A percentile compares a stretch with the other conserved stretches of the same genome.
Conservation (phyloP, 169 alveolate genomes). For the Plasmodium reichenowi region DNA sequence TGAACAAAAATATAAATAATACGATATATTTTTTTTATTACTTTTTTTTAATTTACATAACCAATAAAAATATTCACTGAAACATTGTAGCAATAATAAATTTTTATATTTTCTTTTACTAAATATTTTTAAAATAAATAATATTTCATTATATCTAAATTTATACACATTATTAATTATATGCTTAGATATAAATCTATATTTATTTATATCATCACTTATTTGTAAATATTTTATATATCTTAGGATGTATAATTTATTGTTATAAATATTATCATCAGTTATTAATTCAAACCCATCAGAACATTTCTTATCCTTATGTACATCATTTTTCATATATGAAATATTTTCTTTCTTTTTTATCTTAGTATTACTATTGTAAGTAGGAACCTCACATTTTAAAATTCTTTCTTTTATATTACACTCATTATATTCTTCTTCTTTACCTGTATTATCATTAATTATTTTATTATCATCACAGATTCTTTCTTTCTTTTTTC, state of each 20-base stretch:
- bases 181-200: constrained; percentile 55
- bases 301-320: not conserved
- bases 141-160: constrained; percentile 60
- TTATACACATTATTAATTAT: constrained; percentile 23
- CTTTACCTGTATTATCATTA: not conserved
- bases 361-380: not conserved
- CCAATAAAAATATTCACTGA: constrained; percentile 73
- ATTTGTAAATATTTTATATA: constrained; percentile 53
- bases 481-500: constrained; percentile 13
- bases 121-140: constrained; percentile 48
- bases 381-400: not conserved
- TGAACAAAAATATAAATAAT: constrained; percentile 39
- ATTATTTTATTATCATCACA: not conserved
- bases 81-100: constrained; percentile 51
- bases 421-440: not conserved
- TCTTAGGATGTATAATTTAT: constrained; percentile 31
- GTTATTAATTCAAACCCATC: not conserved
- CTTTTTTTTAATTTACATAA: constrained; percentile 49
- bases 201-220: constrained; percentile 45
- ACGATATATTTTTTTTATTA: constrained; percentile 26
- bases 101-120: constrained; percentile 49
- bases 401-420: not conserved
- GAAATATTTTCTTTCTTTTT: not conserved
- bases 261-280: constrained; percentile 20
- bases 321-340: not conserved